Conservation (phyloP, 208 protist species). For the Leishmania major region DNA sequence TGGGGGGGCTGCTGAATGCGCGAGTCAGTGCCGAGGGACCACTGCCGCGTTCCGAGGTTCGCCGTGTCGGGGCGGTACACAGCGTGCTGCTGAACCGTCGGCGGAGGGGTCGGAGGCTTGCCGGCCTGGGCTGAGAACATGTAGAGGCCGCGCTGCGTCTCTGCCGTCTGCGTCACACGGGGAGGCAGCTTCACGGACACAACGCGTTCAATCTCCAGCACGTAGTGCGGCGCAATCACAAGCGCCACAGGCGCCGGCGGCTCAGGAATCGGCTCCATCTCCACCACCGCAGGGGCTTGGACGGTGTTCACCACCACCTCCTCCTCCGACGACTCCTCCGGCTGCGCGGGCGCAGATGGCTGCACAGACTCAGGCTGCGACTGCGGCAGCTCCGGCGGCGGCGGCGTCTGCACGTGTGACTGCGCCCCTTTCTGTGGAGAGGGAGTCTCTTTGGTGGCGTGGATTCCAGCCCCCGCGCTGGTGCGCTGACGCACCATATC, state of each 20-base stretch:
- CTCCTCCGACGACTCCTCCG: constrained; percentile 22
- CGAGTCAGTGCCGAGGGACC: constrained; percentile 29
- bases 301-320: constrained; percentile 22
- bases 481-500: constrained; percentile 56
- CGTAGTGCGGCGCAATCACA: constrained; percentile 48
- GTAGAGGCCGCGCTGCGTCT: constrained; percentile 31
- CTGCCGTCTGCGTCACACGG: constrained; percentile 31
- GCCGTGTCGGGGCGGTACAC: constrained; percentile 55
- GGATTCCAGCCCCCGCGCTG: constrained; percentile 13
- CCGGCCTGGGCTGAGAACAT: constrained; percentile 63
- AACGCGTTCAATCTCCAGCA: constrained; percentile 69
- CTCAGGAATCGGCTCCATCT: constrained; percentile 39
- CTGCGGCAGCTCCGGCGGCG: constrained; percentile 2
- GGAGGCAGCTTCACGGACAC: constrained; percentile 47
- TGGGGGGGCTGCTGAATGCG: constrained; percentile 28
- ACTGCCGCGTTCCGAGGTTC: constrained; percentile 32
- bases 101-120: constrained; percentile 40
- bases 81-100: constrained; percentile 31
- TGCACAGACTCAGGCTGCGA: constrained; percentile 1
- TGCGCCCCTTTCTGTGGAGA: constrained; percentile 9
- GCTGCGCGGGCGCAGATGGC: constrained; percentile 8
- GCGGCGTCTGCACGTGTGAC: not conserved
- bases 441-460: constrained; percentile 14
- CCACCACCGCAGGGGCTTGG: constrained; percentile 34
- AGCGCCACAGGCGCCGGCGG: constrained; percentile 28